These are phyloP conservation scores for Boechera retrofracta DNA, from an alignment of 345 rosid species.

Conservation along the genomic window DNA sequence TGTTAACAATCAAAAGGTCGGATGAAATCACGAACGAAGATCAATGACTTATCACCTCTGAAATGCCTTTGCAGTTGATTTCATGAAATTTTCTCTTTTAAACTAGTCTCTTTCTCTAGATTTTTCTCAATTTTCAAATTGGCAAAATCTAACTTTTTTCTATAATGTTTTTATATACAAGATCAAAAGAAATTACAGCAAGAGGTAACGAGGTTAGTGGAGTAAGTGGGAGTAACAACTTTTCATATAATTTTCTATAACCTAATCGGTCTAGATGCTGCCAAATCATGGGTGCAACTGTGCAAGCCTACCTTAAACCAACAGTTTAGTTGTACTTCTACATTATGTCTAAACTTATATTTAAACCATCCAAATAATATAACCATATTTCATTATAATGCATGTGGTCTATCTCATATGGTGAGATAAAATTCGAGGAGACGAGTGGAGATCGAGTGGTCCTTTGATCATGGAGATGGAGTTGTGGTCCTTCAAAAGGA, in stretches of 20 bases:
- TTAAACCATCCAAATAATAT: not conserved
- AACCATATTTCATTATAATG: not conserved
- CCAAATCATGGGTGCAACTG: not conserved
- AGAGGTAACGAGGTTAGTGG: not conserved
- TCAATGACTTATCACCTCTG: not conserved
- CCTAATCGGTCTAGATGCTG: not conserved
- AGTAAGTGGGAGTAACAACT: not conserved
- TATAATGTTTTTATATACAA: not conserved
- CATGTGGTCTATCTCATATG: not conserved
- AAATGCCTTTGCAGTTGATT: no score
- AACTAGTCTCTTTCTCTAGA: not conserved
- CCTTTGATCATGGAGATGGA: constrained; percentile 31
- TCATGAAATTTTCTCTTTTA: no score
- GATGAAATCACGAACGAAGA: not conserved
- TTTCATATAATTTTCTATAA: not conserved
- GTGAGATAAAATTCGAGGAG: not conserved
- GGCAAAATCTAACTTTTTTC: not conserved
- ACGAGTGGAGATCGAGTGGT: constrained; percentile 28
- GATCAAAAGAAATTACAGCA: not conserved
- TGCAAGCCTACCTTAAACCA: constrained; percentile 7
- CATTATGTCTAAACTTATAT: not conserved
- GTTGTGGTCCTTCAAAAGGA: constrained; percentile 41
- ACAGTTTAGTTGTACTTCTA: not conserved
- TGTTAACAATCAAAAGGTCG: not conserved
- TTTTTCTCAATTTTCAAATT: not conserved